These are phyloP conservation scores for Heterobasidion irregulare DNA, from an alignment of 1,284 basidiomycete genomes.

Conservation along the genomic window DNA sequence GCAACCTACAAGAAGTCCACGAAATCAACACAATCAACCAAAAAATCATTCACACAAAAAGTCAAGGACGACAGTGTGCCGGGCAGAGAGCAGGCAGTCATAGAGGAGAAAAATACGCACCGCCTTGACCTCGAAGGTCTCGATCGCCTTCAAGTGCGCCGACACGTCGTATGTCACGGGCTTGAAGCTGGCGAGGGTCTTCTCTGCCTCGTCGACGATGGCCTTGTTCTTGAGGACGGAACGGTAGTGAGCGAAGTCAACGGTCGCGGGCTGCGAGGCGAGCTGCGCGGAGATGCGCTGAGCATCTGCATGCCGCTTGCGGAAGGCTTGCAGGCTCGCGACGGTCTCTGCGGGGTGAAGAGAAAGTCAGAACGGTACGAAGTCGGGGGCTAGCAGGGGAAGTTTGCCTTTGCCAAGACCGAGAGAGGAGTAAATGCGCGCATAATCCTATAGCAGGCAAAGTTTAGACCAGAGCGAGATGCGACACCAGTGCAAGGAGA, in stretches of 20 bases:
- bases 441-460: slow-evolving; percentile 63
- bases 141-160: slow-evolving; percentile 92
- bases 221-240: slow-evolving; percentile 88
- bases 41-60: background rate
- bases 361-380: background rate
- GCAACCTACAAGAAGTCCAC: slow-evolving; percentile 50
- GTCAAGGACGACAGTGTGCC: background rate
- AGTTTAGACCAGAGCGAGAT: background rate
- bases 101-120: slow-evolving; percentile 42
- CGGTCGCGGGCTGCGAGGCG: slow-evolving; percentile 67
- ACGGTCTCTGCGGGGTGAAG: slow-evolving; percentile 66
- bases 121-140: slow-evolving; percentile 95
- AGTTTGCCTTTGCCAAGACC: slow-evolving; percentile 83
- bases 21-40: background rate
- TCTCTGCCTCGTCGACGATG: slow-evolving; percentile 90
- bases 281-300: slow-evolving; percentile 69
- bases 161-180: slow-evolving; percentile 93
- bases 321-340: slow-evolving; percentile 87
- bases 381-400: slow-evolving; percentile 12
- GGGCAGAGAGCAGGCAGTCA: background rate
- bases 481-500: slow-evolving; percentile 9
- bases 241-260: slow-evolving; percentile 91
- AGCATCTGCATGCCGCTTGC: slow-evolving; percentile 90
- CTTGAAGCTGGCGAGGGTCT: slow-evolving; percentile 86
- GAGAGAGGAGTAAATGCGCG: slow-evolving; percentile 84